Base-by-base conservation (phyloP, 2,329 filamentous ascomycete species). In the Aspergillus novofumigatus region DNA sequence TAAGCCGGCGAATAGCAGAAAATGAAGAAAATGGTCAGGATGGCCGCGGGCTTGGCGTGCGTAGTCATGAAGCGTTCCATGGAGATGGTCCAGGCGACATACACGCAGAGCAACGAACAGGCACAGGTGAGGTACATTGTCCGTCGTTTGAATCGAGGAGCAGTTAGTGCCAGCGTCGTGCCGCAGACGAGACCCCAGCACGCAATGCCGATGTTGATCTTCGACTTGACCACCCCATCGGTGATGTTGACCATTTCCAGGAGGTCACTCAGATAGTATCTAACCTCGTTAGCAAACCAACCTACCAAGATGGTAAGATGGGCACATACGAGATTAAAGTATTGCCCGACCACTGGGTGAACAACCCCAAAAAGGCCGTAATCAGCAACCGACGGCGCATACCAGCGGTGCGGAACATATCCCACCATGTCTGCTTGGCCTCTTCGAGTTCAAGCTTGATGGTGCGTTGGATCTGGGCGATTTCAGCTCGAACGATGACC, bases 1-100 rank as follows among this genome's bases (percentile, higher is more conserved):
- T 87, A 88, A 59, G 75, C 77, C 3, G 84, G 82, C 9, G 78
- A 79, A 68, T 86, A 87, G 3, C 78, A 74, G 60, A 85, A 87
- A 62, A 83, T 84, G 70, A 85, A 87, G 69, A 86, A 80, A 32
- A 86, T 64, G 41, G 77, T 69, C 6, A 73, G 64, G 9, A 69
- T 69, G 8, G 75, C 75, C 3, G 76, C 73, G 25, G 76, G 72
- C 17, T 65, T 62, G 35, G 76, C 74, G 23, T 72, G 61, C 10
- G 70, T 70, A 25, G 23, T 69, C 67, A 51, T 68, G 64, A 62
- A 70, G 56, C 49, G 72, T 69, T 49, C 73, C 72, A 60, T 76
- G 67, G 75, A 77, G 41, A 85, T 76, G 0, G 83, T 86, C 76
- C 82, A 84, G 25, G 73, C 75, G 42, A 83, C 80, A 65, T 85